These are phyloP conservation scores for Drosera capensis DNA, from an alignment of 148 eudicot genomes.

Conservation along the genomic window DNA sequence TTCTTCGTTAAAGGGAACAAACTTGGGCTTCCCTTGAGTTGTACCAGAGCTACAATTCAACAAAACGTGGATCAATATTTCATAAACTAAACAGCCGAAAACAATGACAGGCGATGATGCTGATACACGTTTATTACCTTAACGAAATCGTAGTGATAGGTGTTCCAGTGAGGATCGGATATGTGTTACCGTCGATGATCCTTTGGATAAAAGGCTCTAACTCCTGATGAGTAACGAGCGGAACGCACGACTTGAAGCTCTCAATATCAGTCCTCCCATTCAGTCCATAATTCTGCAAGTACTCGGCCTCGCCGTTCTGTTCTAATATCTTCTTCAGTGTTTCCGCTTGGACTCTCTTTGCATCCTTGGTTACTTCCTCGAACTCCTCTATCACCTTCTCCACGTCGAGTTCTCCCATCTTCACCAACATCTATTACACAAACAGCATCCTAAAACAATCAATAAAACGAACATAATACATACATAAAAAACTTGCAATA, in stretches of 20 bases:
- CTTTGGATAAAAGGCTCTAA: slow-evolving; percentile 61
- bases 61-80: slow-evolving; percentile 1
- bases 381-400: slow-evolving; percentile 4
- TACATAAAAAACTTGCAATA: too few relatives aligned
- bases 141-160: slow-evolving; percentile 52
- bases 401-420: slow-evolving; percentile 7
- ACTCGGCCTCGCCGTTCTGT: slow-evolving; percentile 5
- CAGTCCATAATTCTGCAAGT: slow-evolving; percentile 1
- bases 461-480: too few relatives aligned
- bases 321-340: slow-evolving; percentile 6
- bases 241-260: slow-evolving; percentile 58
- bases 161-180: slow-evolving; percentile 55
- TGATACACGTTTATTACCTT: slow-evolving; percentile 6
- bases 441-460: too few relatives aligned
- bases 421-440: not conserved
- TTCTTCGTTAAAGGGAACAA: slow-evolving; percentile 72
- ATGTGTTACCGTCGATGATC: slow-evolving; percentile 47
- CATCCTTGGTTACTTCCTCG: slow-evolving; percentile 4
- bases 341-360: slow-evolving; percentile 3
- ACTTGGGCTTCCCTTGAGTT: slow-evolving; percentile 81
- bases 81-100: not conserved
- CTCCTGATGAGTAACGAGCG: slow-evolving; percentile 38
- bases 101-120: slow-evolving; percentile 4
- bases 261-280: slow-evolving; percentile 39
- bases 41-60: slow-evolving; percentile 62